Evolutionary conservation across 805 yeast species (phyloP).

Genomic region (Yamadazyma laniorum): DNA sequence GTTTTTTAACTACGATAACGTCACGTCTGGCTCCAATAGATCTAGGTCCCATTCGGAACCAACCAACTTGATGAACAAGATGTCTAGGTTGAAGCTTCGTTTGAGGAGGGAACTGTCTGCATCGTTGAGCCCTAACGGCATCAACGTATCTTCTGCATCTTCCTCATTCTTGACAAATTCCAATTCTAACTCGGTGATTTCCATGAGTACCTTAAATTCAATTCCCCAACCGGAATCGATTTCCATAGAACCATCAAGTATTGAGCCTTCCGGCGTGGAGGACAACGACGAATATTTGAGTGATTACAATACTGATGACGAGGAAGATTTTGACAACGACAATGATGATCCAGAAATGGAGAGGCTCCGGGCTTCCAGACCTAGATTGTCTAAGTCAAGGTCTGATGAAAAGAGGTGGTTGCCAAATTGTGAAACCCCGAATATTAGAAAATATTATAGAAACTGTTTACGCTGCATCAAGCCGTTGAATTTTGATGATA

Average conservation of each 20-base stretch:
- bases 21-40: constrained; percentile 3
- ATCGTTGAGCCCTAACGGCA: not conserved
- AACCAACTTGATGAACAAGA: constrained; percentile 18
- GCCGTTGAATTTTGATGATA: constrained; percentile 49
- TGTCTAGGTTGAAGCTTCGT: constrained; percentile 23
- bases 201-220: constrained; percentile 6
- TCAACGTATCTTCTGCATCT: not conserved
- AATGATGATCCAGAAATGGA: constrained; percentile 14
- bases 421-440: constrained; percentile 38
- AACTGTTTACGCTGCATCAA: constrained; percentile 58
- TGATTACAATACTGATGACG: constrained; percentile 11
- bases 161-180: constrained; percentile 5
- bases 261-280: constrained; percentile 4
- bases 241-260: constrained; percentile 4
- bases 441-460: constrained; percentile 38
- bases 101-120: constrained; percentile 12
- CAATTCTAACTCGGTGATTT: constrained; percentile 3
- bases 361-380: constrained; percentile 4
- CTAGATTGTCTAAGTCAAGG: constrained; percentile 7
- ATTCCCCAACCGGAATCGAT: constrained; percentile 4
- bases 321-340: constrained; percentile 11
- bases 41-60: constrained; percentile 23
- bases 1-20: constrained; percentile 3
- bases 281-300: constrained; percentile 8
- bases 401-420: constrained; percentile 42